Evolutionary conservation across 2,329 filamentous ascomycete species (phyloP), one percentile per base, ranked within the genome.

Genomic region (Cladobotryum mycophilum): DNA sequence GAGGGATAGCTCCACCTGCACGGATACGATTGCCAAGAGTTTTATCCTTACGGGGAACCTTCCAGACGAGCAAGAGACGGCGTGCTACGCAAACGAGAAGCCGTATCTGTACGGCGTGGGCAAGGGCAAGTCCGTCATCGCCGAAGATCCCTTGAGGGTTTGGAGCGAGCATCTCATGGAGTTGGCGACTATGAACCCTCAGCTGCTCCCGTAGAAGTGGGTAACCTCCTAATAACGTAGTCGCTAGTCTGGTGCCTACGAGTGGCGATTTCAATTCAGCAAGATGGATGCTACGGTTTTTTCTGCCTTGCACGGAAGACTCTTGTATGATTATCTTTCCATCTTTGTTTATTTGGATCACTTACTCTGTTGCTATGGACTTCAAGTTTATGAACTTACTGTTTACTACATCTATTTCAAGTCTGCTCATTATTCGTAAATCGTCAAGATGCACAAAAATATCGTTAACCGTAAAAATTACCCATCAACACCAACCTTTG

Each of bases 51-150:
- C 71, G 3, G 74, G 74, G 0, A 60, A 56, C 3, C 30, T 77
- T 12, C 74, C 74, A 0, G 56, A 65, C 0, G 65, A 69, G 11
- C 58, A 61, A 1, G 74, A 76, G 60, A 76, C 70, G 15, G 61
- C 63, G 11, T 78, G 75, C 49, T 75, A 65, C 54, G 73, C 75
- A 2, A 61, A 78, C 37, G 66, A 70, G 58, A 77, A 76, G 58
- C 75, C 74, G 4, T 78, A 76, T 47, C 56, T 69, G 5, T 74
- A 75, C 37, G 69, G 64, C 1, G 58, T 64, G 5, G 45, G 51
- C 2, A 55, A 43, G 33, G 34, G 37, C 14, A 37, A 41, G 2
- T 45, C 25, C 4, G 25, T 12, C 30, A 36, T 15, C 1, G 47
- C 41, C 18, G 37, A 30, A 15, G 52, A 54, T 47, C 49, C 57